Evolutionary conservation across 2,329 filamentous ascomycete species (phyloP), one percentile per base, ranked within the genome.

Genomic region (Sordariomycetes sp.): DNA sequence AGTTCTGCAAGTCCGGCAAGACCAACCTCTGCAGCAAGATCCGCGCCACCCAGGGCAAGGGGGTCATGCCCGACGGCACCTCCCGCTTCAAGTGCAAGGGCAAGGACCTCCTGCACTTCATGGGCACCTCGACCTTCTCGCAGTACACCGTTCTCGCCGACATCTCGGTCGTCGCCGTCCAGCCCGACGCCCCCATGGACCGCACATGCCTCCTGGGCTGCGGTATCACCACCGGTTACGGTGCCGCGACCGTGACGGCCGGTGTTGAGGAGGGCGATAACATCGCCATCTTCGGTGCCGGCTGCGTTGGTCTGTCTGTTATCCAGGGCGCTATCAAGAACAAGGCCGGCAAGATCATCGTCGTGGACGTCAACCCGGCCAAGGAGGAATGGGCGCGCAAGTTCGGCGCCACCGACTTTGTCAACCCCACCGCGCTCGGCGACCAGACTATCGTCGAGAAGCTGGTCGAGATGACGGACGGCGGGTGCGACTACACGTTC

Each of bases 1-100:
- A 97, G 80, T 97, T 97, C 83, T 99, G 94, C 87, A 94, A 90
- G 76, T 97, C 93, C 50, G 94, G 93, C 77, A 99, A 99, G 86
- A 97, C 93, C 68, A 96, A 97, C 77, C 88, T 97, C 60, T 97
- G 93, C 78, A 94, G 94, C 73, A 97, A 97, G 85, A 99, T 99
- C 75, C 88, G 94, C 68, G 90, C 90, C 53, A 97, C 94, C 52
- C 94, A 99, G 78, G 94, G 94, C 67, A 88, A 86, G 74, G 94
- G 94, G 69, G 84, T 97, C 65, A 96, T 99, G 92, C 94, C 94
- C 59, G 94, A 99, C 73, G 93, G 93, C 67, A 97, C 93, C 64
- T 88, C 88, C 59, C 89, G 94, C 68, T 97, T 97, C 85, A 90
- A 83, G 75, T 91, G 87, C 81, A 94, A 93, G 75, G 94, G 94